phyloP scores from a whole-genome alignment of 805 yeast genomes.

The Saccharomyces eubayanus region DNA sequence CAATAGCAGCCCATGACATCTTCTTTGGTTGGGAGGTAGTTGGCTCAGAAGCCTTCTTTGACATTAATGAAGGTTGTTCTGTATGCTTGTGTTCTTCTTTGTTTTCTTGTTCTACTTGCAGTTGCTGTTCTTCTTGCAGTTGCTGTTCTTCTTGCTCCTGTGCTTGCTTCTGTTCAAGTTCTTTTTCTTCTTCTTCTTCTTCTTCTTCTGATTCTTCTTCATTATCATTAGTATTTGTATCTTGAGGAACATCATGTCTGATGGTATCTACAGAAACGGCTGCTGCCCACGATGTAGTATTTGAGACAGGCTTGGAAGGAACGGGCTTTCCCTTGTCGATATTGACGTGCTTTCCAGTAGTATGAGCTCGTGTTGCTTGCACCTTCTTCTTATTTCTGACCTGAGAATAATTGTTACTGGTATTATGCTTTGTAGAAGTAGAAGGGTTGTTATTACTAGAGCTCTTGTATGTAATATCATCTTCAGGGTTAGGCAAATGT shows the following conservation, averaged over 20 bases:
- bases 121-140: constrained; percentile 5
- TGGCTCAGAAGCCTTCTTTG: constrained; percentile 7
- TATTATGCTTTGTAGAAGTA: constrained; percentile 12
- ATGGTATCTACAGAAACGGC: constrained; percentile 23
- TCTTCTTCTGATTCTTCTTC: constrained; percentile 11
- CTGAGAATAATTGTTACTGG: constrained; percentile 1
- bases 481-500: constrained; percentile 15
- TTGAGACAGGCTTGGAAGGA: constrained; percentile 21
- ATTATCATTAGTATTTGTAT: constrained; percentile 10
- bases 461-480: constrained; percentile 4
- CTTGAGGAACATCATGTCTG: constrained; percentile 3
- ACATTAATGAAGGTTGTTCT: constrained; percentile 4
- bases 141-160: constrained; percentile 3
- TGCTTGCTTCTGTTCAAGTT: constrained; percentile 2
- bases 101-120: constrained; percentile 2
- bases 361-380: constrained; percentile 20
- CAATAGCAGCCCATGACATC: constrained; percentile 65
- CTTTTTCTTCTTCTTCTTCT: constrained; percentile 1
- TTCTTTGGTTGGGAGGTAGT: constrained; percentile 19
- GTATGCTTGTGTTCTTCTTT: not conserved
- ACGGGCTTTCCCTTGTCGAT: constrained; percentile 9
- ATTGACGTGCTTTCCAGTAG: constrained; percentile 1
- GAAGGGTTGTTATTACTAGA: constrained; percentile 15
- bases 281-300: constrained; percentile 34
- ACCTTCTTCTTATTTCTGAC: constrained; percentile 18